Conservation (phyloP, 2,329 filamentous ascomycete species). For the Epichloe sylvatica region DNA sequence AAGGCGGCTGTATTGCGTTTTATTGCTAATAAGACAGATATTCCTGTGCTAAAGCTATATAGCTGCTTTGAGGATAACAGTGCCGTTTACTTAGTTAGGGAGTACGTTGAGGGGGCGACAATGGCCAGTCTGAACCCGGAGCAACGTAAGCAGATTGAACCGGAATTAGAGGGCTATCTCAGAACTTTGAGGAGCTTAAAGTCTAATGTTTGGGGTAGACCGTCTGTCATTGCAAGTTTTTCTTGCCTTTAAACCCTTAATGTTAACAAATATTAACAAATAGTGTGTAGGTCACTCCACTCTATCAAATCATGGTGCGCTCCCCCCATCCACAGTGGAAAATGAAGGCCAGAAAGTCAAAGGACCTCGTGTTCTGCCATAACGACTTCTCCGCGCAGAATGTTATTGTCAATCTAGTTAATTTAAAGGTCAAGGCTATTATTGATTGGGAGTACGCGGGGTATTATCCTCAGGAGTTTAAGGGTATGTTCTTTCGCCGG, state of each 20-base stretch:
- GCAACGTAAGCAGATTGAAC: slow-evolving; percentile 5
- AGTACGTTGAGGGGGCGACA: slow-evolving; percentile 3
- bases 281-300: slow-evolving; percentile 6
- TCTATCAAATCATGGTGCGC: slow-evolving; percentile 7
- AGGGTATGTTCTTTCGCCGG: not conserved
- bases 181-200: slow-evolving; percentile 5
- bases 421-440: too few species aligned
- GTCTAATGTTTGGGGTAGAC: slow-evolving; percentile 9
- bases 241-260: too few species aligned
- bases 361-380: slow-evolving; percentile 4
- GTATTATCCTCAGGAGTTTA: too few species aligned
- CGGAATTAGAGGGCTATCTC: slow-evolving; percentile 7
- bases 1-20: slow-evolving; percentile 8
- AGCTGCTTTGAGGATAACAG: slow-evolving; percentile 7
- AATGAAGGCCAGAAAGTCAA: slow-evolving; percentile 6
- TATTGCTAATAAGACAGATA: slow-evolving; percentile 8
- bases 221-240: slow-evolving; percentile 6
- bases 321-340: slow-evolving; percentile 4
- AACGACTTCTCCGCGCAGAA: too few species aligned
- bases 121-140: slow-evolving; percentile 2
- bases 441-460: too few species aligned
- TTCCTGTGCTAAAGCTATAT: slow-evolving; percentile 10
- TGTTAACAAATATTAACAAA: not conserved
- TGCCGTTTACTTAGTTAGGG: slow-evolving; percentile 4
- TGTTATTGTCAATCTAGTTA: too few species aligned